Conservation (phyloP, 176 grass and related monocot genomes). For the Calamus simplicifolius region DNA sequence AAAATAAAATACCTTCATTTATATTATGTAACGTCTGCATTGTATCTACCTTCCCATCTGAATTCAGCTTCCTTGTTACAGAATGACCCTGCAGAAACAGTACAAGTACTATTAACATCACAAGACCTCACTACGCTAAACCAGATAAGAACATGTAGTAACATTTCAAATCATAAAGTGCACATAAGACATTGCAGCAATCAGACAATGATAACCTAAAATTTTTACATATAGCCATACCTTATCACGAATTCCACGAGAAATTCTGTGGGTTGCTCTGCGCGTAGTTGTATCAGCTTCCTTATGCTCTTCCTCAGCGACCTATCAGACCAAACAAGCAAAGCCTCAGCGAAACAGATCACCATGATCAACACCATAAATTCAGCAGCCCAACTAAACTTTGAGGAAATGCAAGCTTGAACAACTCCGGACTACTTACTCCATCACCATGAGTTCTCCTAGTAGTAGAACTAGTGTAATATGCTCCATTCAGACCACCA, state of each 20-base stretch:
- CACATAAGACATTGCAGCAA: too few species aligned
- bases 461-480: constrained; percentile 49
- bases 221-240: constrained; percentile 8
- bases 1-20: constrained; percentile 30
- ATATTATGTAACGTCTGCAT: constrained; percentile 63
- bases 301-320: constrained; percentile 70
- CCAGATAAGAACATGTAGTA: too few species aligned
- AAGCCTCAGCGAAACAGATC: too few species aligned
- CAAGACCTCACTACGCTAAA: too few species aligned
- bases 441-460: constrained; percentile 49
- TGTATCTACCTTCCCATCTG: constrained; percentile 41
- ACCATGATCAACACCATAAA: too few species aligned
- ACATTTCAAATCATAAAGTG: too few species aligned
- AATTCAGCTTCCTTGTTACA: constrained; percentile 48
- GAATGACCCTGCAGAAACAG: constrained; percentile 48
- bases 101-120: too few species aligned
- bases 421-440: constrained; percentile 30
- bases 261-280: constrained; percentile 60
- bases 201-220: too few species aligned
- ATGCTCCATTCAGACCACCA: constrained; percentile 60
- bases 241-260: constrained; percentile 79
- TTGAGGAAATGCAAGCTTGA: too few species aligned
- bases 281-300: constrained; percentile 69
- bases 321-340: constrained; percentile 23
- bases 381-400: too few species aligned